Conservation (phyloP, 2,329 filamentous ascomycete species). For the Microascus cirrosus region DNA sequence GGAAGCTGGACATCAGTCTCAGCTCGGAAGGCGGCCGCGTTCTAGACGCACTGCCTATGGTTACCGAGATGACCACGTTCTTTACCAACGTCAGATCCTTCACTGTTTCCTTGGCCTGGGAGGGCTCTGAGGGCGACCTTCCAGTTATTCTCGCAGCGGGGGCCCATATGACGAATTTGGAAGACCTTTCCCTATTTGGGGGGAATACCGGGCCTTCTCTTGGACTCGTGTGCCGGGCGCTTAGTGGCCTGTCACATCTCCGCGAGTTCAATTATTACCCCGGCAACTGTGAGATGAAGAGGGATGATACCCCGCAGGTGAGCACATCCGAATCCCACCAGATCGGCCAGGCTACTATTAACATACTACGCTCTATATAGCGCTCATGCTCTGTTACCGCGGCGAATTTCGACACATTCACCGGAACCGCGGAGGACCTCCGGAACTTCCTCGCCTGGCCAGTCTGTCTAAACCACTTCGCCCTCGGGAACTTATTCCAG, state of each 20-base stretch:
- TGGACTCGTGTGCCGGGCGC: background rate
- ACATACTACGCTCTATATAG: background rate
- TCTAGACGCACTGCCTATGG: background rate
- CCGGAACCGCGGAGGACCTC: background rate
- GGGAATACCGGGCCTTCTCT: background rate
- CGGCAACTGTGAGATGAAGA: background rate
- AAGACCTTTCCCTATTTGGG: background rate
- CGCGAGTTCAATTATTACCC: background rate
- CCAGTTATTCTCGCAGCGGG: background rate
- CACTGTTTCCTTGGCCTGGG: background rate
- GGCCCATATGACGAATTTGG: background rate
- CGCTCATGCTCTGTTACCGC: background rate
- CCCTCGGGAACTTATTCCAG: background rate
- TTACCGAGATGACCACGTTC: background rate
- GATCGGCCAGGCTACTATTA: background rate
- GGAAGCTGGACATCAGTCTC: background rate
- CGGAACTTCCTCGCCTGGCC: background rate
- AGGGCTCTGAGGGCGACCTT: background rate
- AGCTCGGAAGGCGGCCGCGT: background rate
- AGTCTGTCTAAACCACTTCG: background rate
- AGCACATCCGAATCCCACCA: background rate
- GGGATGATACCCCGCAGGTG: background rate
- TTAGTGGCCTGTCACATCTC: background rate
- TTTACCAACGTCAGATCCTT: background rate
- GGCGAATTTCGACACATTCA: background rate